Evolutionary conservation across 2,329 filamentous ascomycete genomes (phyloP), one percentile per base, ranked within the genome.

Genomic region (Aspergillus arachidicola): DNA sequence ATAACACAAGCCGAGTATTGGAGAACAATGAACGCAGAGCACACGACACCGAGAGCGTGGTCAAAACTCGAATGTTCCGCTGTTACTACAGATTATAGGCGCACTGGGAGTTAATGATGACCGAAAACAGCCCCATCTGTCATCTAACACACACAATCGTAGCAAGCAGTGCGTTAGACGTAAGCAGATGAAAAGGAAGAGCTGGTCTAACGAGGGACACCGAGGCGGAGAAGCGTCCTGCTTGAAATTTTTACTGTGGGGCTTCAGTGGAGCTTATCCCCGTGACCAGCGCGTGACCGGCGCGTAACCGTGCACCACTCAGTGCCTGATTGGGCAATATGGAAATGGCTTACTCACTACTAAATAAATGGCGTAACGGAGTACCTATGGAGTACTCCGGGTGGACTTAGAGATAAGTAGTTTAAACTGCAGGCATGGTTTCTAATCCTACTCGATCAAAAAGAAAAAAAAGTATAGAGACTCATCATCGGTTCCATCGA

Each of bases 41-140:
- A 69, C 67, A 66, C 67, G 67, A 70, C 67, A 65, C 62, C 56
- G 58, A 59, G 19, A 30, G 48, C 10, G 28, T 23, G 54, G 57
- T 61, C 57, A 56, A 36, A 59, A 54, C 51, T 60, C 36, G 43
- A 54, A 55, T 63, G 57, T 60, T 67, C 63, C 61, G 63, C 62
- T 54, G 53, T 41, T 63, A 59, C 63, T 69, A 68, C 68, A 66
- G 63, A 54, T 51, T n/a, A 61, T 32, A 53, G 63, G 53, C 57
- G 58, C 56, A 34, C 46, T 61, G 48, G 57, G 43, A 26, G 34
- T 28, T 32, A 45, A 57, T 30, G 36, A 55, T 51, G 43, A 61
- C 19, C 34, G 48, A 55, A 36, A 23, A 45, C 38, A 59, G 56
- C 59, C 54, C 60, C 60, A 66, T 69, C 66, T 64, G 69, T 71